Conservation (phyloP, 2,329 filamentous ascomycete genomes). For the Hawksworthiomyces lignivorus region DNA sequence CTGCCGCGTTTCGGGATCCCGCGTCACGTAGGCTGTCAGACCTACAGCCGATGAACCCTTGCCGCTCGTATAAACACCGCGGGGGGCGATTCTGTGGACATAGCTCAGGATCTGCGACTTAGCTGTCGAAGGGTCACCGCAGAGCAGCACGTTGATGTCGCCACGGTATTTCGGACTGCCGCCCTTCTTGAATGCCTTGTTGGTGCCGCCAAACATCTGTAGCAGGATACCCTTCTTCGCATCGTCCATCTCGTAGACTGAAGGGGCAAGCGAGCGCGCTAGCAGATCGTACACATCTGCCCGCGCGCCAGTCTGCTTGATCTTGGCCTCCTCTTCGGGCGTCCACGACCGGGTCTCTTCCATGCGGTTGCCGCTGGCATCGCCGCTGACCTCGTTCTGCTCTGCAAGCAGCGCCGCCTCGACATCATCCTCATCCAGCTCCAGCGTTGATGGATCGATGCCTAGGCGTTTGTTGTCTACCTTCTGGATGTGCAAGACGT, state of each 20-base stretch:
- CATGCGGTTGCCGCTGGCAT: conserved; percentile 63
- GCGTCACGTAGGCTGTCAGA: conserved; percentile 73
- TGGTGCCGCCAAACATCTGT: conserved; percentile 93
- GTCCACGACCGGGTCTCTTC: conserved; percentile 79
- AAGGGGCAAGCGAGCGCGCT: conserved; percentile 82
- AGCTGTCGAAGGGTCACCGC: conserved; percentile 91
- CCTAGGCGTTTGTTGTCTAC: conserved; percentile 93
- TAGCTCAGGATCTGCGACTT: conserved; percentile 95
- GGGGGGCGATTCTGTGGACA: conserved; percentile 94
- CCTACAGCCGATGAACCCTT: conserved; percentile 75
- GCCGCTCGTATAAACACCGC: conserved; percentile 74
- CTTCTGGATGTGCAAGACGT: conserved; percentile 92
- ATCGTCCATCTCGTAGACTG: conserved; percentile 96
- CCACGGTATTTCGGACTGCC: conserved; percentile 93
- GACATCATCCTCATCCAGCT: conserved; percentile 55
- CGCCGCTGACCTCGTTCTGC: conserved; percentile 22
- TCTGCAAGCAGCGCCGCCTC: conserved; percentile 40
- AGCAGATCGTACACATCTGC: conserved; percentile 90
- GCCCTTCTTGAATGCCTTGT: conserved; percentile 95
- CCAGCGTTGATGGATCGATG: conserved; percentile 80
- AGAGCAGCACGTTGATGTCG: conserved; percentile 94
- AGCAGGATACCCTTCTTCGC: conserved; percentile 97
- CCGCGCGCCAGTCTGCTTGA: conserved; percentile 69
- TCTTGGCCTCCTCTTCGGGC: conserved; percentile 83
- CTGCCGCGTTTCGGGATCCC: conserved; percentile 72